Base-by-base conservation (phyloP, 108 stramenopile genomes). In the Skeletonema potamos region DNA sequence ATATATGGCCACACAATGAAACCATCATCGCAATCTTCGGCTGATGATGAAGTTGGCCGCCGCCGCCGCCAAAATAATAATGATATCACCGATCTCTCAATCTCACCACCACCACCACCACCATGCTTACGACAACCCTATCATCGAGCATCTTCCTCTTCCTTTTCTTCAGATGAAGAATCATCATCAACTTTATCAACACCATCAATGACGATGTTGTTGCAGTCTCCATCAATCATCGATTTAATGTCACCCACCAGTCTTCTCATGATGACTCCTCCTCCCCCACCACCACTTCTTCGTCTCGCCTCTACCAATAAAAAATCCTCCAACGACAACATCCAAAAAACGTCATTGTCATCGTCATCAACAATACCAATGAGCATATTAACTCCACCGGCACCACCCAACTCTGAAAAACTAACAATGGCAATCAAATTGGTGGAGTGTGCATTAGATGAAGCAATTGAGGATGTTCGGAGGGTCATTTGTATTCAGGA, bases 391-490 rank as follows among this genome's bases (percentile, higher is more conserved):
- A 30, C 67, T 28, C 68, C 56, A 18, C 55, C 70, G 7, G 34
- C 39, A 60, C 70, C 70, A 44, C 70, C 70, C 27, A 29, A 60
- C 10, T 70, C 70, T 0, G 59, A 70, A 62, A 70, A 61, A 60
- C n/a, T 70, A 17, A 41, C 27, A 4, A 26, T 27, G 18, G 59
- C 70, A 37, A 70, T 70, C 11, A 39, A 58, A 27, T n/a, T 34
- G 6, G 59, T 57, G 6, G 59, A 60, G 12, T 10, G 24, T 27
- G 15, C 36, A 9, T 27, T 70, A 44, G 44, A 70, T 41, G 34
- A 27, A 1, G 67, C 67, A 0, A 48, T 68, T 27, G 33, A 57
- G 2, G 55, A 68, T 12, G 54, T 68, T 0, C 34, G 56, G 18
- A 6, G 20, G 12, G 36, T 20, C 36, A 27, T 56, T 56, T 51